Evolutionary conservation across 2,329 filamentous ascomycete species (phyloP), one percentile per base, ranked within the genome.

Genomic region (Bipolaris cookei): DNA sequence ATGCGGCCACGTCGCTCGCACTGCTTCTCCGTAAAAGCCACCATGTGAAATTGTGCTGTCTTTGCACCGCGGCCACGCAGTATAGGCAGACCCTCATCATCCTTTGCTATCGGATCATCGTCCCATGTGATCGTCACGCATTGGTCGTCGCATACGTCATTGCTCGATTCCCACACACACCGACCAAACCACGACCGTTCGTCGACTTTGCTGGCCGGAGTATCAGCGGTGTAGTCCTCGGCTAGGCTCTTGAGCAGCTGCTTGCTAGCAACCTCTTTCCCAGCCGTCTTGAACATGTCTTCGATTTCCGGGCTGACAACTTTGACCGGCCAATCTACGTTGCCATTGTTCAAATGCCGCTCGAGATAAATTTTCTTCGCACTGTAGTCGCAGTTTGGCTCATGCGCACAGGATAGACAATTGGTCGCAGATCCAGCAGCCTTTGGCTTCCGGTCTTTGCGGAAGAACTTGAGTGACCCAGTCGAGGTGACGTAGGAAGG

Each of bases 221-320:
- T 81, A 56, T 88, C 87, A 69, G 87, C 54, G 32, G 80, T 75
- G 62, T 87, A 88, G 68, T 88, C 83, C 62, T 87, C 82, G 0
- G 72, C 66, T 1, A 88, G 76, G 1, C 74, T 73, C 8, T 69
- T 51, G 42, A 85, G 72, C 13, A 88, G 76, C 39, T 80, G 81
- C 0, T 78, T 72, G 57, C 81, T 79, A 0, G 86, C 88, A 1
- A 79, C 79, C 1, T 80, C 72, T 11, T 73, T 64, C 1, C 84
- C 83, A 0, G 75, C 68, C 0, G 70, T 76, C 1, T 72, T 67
- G 23, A 85, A 81, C 51, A 87, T 86, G 61, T 93, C 90, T 76
- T 97, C 94, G 52, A 98, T 95, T 66, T 98, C 93, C 0, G 92
- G 92, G 42, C 92, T 85, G n/a, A 97, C 90, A 54, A 97, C 90